Percentiles rank a stretch among this genome's conserved stretches.
phyloP scores from a whole-genome alignment of 768 basidiomycete species.

The Lactarius sp. region DNA sequence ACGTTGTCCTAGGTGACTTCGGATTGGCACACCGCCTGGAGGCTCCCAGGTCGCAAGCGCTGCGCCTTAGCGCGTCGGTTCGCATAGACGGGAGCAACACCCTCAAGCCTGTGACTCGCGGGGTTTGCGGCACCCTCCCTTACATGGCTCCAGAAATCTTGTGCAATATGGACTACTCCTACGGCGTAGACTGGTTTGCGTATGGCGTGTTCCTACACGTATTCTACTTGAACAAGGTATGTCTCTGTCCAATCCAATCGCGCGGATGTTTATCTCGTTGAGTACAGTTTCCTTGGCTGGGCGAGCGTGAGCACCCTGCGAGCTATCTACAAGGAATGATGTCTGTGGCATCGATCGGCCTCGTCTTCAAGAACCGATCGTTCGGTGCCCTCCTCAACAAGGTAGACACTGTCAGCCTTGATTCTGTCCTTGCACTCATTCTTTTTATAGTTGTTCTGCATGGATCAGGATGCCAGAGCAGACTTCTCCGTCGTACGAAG shows the following conservation, averaged over 20 bases:
- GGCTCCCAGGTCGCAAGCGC: not conserved
- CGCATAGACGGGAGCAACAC: not conserved
- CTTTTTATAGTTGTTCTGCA: conserved; percentile 2
- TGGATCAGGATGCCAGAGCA: conserved; percentile 11
- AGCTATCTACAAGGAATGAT: conserved; percentile 18
- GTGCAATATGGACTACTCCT: conserved; percentile 18
- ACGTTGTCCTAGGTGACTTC: conserved; percentile 90
- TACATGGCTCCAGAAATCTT: conserved; percentile 26
- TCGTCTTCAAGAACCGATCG: conserved; percentile 3
- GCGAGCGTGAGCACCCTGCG: conserved; percentile 10
- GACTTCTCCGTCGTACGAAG: conserved; percentile 9
- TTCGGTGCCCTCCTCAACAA: conserved; percentile 13
- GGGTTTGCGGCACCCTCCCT: conserved; percentile 18
- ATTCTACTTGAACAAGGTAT: conserved; percentile 16
- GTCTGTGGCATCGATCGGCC: conserved; percentile 9
- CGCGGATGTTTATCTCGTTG: not conserved
- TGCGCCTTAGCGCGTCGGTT: not conserved
- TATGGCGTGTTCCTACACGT: conserved; percentile 22
- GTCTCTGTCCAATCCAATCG: not conserved
- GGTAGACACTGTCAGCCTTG: not conserved
- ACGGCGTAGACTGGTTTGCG: conserved; percentile 23
- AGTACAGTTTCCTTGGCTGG: conserved; percentile 22
- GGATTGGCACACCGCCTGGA: conserved; percentile 38
- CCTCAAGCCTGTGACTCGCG: conserved; percentile 1
- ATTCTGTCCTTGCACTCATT: not conserved